Evolutionary conservation across 768 basidiomycete species (phyloP).

Genomic region (Boletus barrowsii): DNA sequence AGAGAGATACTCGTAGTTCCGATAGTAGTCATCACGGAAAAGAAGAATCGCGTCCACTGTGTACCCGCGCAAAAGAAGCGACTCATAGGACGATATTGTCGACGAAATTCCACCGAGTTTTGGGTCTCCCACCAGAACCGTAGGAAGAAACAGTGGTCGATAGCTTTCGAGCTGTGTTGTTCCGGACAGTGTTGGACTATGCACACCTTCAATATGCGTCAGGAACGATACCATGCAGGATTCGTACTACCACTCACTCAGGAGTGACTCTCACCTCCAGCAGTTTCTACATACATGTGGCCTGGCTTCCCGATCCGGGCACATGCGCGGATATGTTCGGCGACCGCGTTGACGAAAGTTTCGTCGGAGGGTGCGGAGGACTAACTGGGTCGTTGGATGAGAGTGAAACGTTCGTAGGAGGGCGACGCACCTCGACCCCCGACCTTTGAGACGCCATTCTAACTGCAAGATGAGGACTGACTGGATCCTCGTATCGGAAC

Average conservation of each 20-base stretch:
- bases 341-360: constrained; percentile 62
- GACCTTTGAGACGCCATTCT: constrained; percentile 39
- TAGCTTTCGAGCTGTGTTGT: constrained; percentile 84
- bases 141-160: constrained; percentile 83
- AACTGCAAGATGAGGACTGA: constrained; percentile 91
- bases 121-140: constrained; percentile 82
- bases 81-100: constrained; percentile 91
- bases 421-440: constrained; percentile 27
- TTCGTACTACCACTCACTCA: constrained; percentile 5
- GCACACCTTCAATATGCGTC: constrained; percentile 60
- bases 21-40: constrained; percentile 84
- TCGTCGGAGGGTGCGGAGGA: constrained; percentile 53
- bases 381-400: constrained; percentile 20
- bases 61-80: constrained; percentile 86
- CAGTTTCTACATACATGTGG: constrained; percentile 88
- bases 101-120: constrained; percentile 92
- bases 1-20: constrained; percentile 78
- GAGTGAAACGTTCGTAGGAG: neutral
- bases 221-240: neutral
- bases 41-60: constrained; percentile 80
- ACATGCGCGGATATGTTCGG: constrained; percentile 56
- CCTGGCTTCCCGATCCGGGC: constrained; percentile 37
- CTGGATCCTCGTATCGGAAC: constrained; percentile 82
- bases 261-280: constrained; percentile 72
- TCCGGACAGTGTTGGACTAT: constrained; percentile 83